phyloP scores from a whole-genome alignment of 176 grass and related monocot species.

The Tuctoria greenei region DNA sequence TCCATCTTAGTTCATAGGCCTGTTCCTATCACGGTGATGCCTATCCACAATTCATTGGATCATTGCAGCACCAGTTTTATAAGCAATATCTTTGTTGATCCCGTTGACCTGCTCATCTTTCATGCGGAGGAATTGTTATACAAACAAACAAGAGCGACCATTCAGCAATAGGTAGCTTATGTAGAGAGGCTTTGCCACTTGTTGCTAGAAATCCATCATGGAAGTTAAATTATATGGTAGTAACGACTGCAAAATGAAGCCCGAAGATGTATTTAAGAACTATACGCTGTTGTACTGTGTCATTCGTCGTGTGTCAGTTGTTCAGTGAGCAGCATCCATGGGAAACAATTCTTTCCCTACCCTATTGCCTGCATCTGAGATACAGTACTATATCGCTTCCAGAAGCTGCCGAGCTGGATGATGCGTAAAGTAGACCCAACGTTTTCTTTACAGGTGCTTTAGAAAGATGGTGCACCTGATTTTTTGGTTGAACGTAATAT shows the following conservation, averaged over 20 bases:
- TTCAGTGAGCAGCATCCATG: neutral
- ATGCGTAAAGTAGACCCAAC: slow-evolving; percentile 14
- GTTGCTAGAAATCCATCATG: slow-evolving; percentile 44
- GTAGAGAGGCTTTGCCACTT: slow-evolving; percentile 45
- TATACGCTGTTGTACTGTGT: slow-evolving; percentile 37
- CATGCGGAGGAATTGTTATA: slow-evolving; percentile 22
- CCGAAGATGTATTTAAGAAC: slow-evolving; percentile 13
- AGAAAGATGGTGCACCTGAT: slow-evolving; percentile 29
- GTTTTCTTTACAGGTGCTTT: neutral
- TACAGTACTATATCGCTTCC: slow-evolving; percentile 23
- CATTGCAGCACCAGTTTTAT: slow-evolving; percentile 27
- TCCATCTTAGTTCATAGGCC: slow-evolving; percentile 77
- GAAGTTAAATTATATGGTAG: slow-evolving; percentile 37
- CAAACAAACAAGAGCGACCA: slow-evolving; percentile 6
- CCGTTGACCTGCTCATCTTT: slow-evolving; percentile 6
- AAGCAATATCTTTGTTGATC: slow-evolving; percentile 35
- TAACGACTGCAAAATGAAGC: neutral
- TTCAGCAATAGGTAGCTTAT: slow-evolving; percentile 24
- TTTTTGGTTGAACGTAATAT: neutral
- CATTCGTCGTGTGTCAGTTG: neutral
- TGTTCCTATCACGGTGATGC: neutral
- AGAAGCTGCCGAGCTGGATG: slow-evolving; percentile 20
- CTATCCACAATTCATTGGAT: slow-evolving; percentile 33
- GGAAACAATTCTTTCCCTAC: neutral
- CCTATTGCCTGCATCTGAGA: neutral